Conservation (phyloP, 192 early-diverging fungal species). For the Mortierella claussenii region DNA sequence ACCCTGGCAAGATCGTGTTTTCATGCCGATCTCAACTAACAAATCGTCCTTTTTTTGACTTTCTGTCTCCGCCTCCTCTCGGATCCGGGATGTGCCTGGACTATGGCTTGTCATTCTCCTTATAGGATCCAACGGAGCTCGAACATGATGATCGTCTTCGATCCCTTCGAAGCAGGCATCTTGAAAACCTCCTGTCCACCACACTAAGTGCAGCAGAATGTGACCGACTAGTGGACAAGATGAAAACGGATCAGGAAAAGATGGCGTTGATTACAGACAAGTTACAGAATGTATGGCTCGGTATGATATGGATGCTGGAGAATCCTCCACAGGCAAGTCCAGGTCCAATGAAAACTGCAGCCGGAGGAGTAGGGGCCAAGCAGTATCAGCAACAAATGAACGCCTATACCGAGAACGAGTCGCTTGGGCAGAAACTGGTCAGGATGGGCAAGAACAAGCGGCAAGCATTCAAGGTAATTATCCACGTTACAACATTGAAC, state of each 20-base stretch:
- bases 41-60: too few species aligned
- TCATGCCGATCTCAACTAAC: too few species aligned
- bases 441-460: constrained; percentile 16
- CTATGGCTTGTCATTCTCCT: too few species aligned
- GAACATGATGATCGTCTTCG: constrained; percentile 14
- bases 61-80: too few species aligned
- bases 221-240: not conserved
- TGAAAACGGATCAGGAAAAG: constrained; percentile 13
- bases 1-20: too few species aligned
- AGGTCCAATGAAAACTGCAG: not conserved
- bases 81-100: too few species aligned
- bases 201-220: not conserved
- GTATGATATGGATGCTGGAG: constrained; percentile 12
- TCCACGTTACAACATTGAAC: not conserved
- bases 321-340: not conserved
- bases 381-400: not conserved
- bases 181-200: constrained; percentile 26
- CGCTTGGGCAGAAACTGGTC: constrained; percentile 6
- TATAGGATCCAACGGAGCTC: constrained; percentile 24
- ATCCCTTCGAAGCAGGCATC: constrained; percentile 24
- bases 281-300: constrained; percentile 32
- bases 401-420: too few species aligned
- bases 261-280: constrained; percentile 3
- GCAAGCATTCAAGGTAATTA: constrained; percentile 36
- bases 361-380: not conserved